Percentiles rank a stretch among this genome's conserved stretches.
These are phyloP conservation scores for Vaccinium vitisidaea DNA, from an alignment of 148 eudicot species.

Conservation along the genomic window DNA sequence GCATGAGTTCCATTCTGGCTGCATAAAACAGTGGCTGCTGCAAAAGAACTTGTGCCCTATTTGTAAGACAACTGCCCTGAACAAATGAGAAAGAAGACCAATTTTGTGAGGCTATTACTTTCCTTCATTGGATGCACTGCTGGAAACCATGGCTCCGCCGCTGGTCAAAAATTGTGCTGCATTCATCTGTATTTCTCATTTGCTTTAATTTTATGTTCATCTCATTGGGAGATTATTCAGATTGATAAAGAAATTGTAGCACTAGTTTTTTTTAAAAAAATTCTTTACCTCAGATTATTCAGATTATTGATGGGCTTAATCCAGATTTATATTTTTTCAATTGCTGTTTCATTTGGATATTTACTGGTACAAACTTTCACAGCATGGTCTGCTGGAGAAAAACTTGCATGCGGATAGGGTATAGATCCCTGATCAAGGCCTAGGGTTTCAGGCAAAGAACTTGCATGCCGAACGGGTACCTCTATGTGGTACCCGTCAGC, in stretches of 20 bases:
- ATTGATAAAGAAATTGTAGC: slow-evolving; percentile 8
- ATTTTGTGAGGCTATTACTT: neutral
- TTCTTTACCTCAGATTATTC: neutral
- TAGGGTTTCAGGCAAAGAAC: too few species aligned
- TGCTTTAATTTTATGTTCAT: slow-evolving; percentile 8
- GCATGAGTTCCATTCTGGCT: slow-evolving; percentile 73
- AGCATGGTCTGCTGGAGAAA: neutral
- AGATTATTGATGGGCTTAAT: neutral
- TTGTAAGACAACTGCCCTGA: slow-evolving; percentile 77
- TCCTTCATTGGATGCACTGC: neutral
- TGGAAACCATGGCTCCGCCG: neutral
- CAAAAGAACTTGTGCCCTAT: slow-evolving; percentile 94
- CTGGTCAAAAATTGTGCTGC: neutral
- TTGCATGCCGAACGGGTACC: too few species aligned
- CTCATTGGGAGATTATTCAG: neutral
- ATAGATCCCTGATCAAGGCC: too few species aligned
- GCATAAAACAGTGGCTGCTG: slow-evolving; percentile 84
- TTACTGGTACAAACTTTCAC: neutral
- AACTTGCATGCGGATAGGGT: too few species aligned
- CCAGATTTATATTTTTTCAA: neutral
- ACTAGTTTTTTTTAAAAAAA: neutral
- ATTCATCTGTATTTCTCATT: slow-evolving; percentile 12
- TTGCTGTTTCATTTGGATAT: neutral
- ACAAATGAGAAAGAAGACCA: slow-evolving; percentile 24
- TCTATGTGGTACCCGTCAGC: too few species aligned